Conservation (phyloP, 2,329 filamentous ascomycete species). For the Fusarium sp. region DNA sequence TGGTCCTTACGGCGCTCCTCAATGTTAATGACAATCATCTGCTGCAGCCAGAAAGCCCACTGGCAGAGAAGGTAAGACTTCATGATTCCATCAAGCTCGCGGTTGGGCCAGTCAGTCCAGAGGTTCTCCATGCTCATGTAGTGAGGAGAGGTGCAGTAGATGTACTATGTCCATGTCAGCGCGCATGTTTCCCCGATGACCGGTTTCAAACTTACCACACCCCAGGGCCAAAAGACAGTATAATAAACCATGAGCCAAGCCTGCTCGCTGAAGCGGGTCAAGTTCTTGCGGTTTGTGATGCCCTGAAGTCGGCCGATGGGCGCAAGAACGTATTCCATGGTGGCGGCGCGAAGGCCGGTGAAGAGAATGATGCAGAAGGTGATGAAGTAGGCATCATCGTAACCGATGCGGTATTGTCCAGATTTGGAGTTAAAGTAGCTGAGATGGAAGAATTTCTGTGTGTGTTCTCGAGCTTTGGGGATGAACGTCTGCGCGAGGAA, state of each 20-base stretch:
- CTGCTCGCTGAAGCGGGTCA: constrained; percentile 92
- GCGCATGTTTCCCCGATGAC: background rate
- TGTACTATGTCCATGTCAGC: constrained; percentile 69
- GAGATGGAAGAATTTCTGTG: constrained; percentile 88
- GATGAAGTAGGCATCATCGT: constrained; percentile 85
- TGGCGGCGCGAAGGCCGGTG: constrained; percentile 84
- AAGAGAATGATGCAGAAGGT: constrained; percentile 85
- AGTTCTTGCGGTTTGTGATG: constrained; percentile 80
- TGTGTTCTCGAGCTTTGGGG: constrained; percentile 81
- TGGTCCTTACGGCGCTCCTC: constrained; percentile 96
- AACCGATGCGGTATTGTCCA: constrained; percentile 80
- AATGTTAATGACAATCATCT: constrained; percentile 93
- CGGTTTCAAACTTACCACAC: constrained; percentile 74
- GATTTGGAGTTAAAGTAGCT: constrained; percentile 82
- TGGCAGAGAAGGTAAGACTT: constrained; percentile 94
- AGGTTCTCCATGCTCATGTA: constrained; percentile 82
- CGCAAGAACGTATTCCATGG: constrained; percentile 88
- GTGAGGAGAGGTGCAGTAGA: constrained; percentile 82
- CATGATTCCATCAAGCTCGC: constrained; percentile 78
- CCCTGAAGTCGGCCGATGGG: constrained; percentile 81
- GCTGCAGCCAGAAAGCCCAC: constrained; percentile 93
- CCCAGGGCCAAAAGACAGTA: constrained; percentile 82
- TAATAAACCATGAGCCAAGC: constrained; percentile 92
- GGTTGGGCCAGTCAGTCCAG: constrained; percentile 87
- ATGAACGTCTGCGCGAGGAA: constrained; percentile 86